Base-by-base conservation (phyloP, 306 rosid genomes). In the Fragaria vesca region DNA sequence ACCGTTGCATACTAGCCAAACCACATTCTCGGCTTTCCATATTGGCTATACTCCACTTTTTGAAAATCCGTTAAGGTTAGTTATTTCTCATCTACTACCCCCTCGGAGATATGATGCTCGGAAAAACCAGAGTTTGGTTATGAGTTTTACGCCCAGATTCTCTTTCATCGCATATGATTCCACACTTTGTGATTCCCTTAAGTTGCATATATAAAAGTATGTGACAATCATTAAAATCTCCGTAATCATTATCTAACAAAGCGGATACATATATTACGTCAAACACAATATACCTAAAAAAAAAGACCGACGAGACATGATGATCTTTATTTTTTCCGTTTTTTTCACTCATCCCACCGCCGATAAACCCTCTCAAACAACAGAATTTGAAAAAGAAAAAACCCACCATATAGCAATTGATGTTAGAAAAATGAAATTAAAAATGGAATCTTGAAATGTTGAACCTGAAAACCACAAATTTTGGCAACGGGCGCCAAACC, bases 151-250 rank as follows among this genome's bases (percentile, higher is more conserved):
- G 3, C 1, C 6, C 1, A 55, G 13, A 55, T 55, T 55, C 13
- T 55, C 0, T 0, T 21, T 7, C 13, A 2, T 55, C 4, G 62
- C 62, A 21, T 0, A 8, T n/a, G 12, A 10, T n/a, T n/a, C 4
- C 16, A 52, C 18, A 6, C 58, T 52, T 20, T 5, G 0, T 12
- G 24, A 58, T 1, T 20, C 7, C 15, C 0, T 46, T 0, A 21
- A 3, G 0, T 54, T 72, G 34, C 3, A 51, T 1, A 42, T 0
- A 20, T 26, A 13, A 15, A 40, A 40, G 3, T 74, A 15, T 2
- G 8, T 2, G 0, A 0, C 0, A 0, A 38, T 0, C 3, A 1
- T 7, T 15, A 36, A 42, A 40, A 8, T 0, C 16, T 24, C 4
- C 16, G 1, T 17, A n/a, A 2, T 24, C 17, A 74, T 0, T 15